phyloP scores from a whole-genome alignment of 495 filamentous ascomycete species.

The Annulohypoxylon nitens region DNA sequence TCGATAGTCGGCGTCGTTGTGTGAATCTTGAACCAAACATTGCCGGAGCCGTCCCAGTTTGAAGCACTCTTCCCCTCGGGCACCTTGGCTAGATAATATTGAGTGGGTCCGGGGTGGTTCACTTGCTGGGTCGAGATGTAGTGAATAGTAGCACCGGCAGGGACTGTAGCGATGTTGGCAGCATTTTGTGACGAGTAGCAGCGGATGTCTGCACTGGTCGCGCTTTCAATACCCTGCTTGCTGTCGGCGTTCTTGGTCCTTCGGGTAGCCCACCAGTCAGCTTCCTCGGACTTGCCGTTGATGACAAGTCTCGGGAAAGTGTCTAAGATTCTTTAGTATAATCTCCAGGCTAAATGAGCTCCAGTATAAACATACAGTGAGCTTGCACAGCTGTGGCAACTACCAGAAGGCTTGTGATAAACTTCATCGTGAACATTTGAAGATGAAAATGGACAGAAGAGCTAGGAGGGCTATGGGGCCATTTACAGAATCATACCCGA shows the following conservation, averaged over 20 bases:
- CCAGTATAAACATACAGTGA: conserved; percentile 48
- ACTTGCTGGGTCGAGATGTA: conserved; percentile 62
- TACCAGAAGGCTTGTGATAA: conserved; percentile 46
- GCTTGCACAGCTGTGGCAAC: conserved; percentile 50
- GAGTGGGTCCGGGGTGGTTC: conserved; percentile 63
- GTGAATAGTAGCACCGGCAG: conserved; percentile 60
- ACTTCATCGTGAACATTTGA: conserved; percentile 42
- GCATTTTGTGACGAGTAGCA: conserved; percentile 60
- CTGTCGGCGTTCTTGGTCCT: conserved; percentile 57
- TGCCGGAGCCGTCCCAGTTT: conserved; percentile 62
- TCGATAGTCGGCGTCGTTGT: conserved; percentile 57
- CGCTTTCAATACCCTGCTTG: conserved; percentile 57
- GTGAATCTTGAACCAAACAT: conserved; percentile 67
- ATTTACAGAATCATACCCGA: background rate
- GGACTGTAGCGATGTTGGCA: conserved; percentile 54
- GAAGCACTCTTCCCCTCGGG: conserved; percentile 56
- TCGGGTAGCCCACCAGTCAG: conserved; percentile 59
- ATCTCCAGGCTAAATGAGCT: conserved; percentile 1
- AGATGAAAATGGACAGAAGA: background rate
- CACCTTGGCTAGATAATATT: conserved; percentile 64
- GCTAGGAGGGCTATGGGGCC: background rate
- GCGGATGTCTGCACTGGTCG: conserved; percentile 59
- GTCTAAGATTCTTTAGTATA: conserved; percentile 41
- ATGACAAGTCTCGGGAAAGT: conserved; percentile 58
- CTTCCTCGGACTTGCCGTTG: conserved; percentile 55